These are phyloP conservation scores for Podila epigama DNA, from an alignment of 192 early-diverging fungal genomes.

Conservation along the genomic window DNA sequence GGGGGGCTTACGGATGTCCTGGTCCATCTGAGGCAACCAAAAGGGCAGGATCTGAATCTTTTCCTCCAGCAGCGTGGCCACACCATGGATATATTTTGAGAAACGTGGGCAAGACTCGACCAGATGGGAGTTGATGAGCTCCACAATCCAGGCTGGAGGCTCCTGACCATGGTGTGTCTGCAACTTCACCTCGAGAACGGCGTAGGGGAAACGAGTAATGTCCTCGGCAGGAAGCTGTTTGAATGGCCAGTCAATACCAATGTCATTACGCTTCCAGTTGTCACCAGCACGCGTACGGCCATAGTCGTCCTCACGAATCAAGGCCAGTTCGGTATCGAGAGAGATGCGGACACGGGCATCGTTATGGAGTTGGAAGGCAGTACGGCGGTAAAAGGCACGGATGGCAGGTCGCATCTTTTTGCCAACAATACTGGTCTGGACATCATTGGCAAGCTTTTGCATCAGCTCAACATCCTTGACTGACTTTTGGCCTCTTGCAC, in stretches of 20 bases:
- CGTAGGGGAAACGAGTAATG: conserved; percentile 92
- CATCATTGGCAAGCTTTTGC: conserved; percentile 74
- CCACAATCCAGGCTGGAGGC: conserved; percentile 81
- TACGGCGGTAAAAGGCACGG: conserved; percentile 96
- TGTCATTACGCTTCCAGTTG: conserved; percentile 93
- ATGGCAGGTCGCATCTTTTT: conserved; percentile 75
- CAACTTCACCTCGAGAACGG: conserved; percentile 90
- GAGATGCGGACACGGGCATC: conserved; percentile 94
- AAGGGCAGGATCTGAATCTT: conserved; percentile 68
- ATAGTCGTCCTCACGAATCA: conserved; percentile 93
- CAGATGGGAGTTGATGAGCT: conserved; percentile 76
- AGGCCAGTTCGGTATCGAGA: conserved; percentile 93
- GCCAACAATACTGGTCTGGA: conserved; percentile 69
- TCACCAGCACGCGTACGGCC: conserved; percentile 69
- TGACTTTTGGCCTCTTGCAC: conserved; percentile 70
- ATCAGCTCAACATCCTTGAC: conserved; percentile 87
- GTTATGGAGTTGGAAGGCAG: conserved; percentile 96
- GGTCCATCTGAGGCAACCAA: conserved; percentile 58
- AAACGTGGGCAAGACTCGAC: conserved; percentile 84
- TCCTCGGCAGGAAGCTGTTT: conserved; percentile 67
- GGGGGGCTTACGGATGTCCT: conserved; percentile 45
- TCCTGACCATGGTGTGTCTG: conserved; percentile 75
- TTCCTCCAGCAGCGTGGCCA: conserved; percentile 70
- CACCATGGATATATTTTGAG: conserved; percentile 88
- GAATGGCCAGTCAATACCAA: conserved; percentile 83